Percentiles rank a stretch among this genome's conserved stretches.
Conservation (phyloP, 2,329 filamentous ascomycete species). For the Aspergillus glaucus region DNA sequence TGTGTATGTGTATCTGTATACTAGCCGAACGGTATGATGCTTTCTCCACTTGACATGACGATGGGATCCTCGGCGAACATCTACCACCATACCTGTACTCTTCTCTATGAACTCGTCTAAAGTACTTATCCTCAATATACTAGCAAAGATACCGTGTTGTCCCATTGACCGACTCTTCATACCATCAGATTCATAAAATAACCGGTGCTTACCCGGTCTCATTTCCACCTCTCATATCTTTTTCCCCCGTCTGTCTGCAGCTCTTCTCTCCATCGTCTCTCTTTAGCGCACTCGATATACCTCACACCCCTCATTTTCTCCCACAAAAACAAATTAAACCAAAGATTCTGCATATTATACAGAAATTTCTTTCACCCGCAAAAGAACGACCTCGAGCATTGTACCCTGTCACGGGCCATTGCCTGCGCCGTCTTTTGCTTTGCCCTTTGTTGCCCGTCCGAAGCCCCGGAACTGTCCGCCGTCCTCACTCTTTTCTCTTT, state of each 20-base stretch:
- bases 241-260: neutral
- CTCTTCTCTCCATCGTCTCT: neutral
- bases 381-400: too few species aligned
- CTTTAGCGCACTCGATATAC: too few species aligned
- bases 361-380: too few species aligned
- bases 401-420: conserved; percentile 12
- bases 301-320: too few species aligned
- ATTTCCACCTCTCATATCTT: neutral
- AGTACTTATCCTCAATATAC: neutral
- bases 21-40: neutral
- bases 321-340: too few species aligned
- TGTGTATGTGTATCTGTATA: neutral
- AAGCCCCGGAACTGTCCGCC: neutral
- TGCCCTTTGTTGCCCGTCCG: neutral
- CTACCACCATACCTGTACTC: conserved; percentile 11
- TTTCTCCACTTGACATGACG: neutral
- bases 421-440: conserved; percentile 5
- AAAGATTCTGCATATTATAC: too few species aligned
- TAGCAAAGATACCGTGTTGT: neutral
- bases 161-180: too few species aligned
- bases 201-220: neutral
- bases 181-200: neutral
- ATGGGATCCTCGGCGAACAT: neutral
- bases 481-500: neutral
- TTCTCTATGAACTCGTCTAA: conserved; percentile 1